phyloP scores from a whole-genome alignment of 2,329 filamentous ascomycete species.

The Aspergillus melleus region DNA sequence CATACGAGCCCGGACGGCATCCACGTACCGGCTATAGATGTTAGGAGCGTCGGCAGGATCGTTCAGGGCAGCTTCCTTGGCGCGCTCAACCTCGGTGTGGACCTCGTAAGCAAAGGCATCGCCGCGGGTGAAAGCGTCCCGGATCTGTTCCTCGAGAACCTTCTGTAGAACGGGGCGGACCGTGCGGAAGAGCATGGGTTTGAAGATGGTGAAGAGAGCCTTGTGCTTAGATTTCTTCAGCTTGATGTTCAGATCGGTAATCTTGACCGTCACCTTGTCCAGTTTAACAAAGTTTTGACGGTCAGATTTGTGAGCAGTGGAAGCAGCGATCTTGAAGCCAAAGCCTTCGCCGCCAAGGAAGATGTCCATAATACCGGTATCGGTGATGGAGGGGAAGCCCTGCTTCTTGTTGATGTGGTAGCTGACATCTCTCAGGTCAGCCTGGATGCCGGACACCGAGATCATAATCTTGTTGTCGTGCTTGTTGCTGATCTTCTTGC shows the following conservation, averaged over 20 bases:
- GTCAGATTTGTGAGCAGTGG: slow-evolving; percentile 74
- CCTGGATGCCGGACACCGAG: slow-evolving; percentile 85
- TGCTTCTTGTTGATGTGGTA: slow-evolving; percentile 95
- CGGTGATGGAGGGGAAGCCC: slow-evolving; percentile 84
- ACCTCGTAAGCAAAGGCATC: slow-evolving; percentile 74
- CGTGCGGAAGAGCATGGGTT: slow-evolving; percentile 80
- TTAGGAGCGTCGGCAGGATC: slow-evolving; percentile 74
- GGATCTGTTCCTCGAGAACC: slow-evolving; percentile 84
- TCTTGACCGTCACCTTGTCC: slow-evolving; percentile 79
- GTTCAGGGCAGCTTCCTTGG: slow-evolving; percentile 63
- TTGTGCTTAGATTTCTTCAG: slow-evolving; percentile 95
- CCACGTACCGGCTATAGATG: slow-evolving; percentile 82
- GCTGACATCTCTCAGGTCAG: slow-evolving; percentile 85
- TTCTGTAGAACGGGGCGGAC: slow-evolving; percentile 83
- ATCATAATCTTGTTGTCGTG: slow-evolving; percentile 82
- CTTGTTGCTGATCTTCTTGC: slow-evolving; percentile 80
- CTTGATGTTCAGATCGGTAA: slow-evolving; percentile 82
- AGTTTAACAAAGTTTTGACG: slow-evolving; percentile 89
- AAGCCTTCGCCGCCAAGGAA: slow-evolving; percentile 84
- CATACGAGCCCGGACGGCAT: slow-evolving; percentile 71
- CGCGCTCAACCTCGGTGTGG: slow-evolving; percentile 78
- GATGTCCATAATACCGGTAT: slow-evolving; percentile 86
- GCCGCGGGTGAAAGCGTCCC: slow-evolving; percentile 73
- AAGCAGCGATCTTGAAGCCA: slow-evolving; percentile 86
- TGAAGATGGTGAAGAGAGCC: slow-evolving; percentile 80